These are phyloP conservation scores for Stramenopiles sp. DNA, from an alignment of 352 stramenopile genomes.

Conservation along the genomic window DNA sequence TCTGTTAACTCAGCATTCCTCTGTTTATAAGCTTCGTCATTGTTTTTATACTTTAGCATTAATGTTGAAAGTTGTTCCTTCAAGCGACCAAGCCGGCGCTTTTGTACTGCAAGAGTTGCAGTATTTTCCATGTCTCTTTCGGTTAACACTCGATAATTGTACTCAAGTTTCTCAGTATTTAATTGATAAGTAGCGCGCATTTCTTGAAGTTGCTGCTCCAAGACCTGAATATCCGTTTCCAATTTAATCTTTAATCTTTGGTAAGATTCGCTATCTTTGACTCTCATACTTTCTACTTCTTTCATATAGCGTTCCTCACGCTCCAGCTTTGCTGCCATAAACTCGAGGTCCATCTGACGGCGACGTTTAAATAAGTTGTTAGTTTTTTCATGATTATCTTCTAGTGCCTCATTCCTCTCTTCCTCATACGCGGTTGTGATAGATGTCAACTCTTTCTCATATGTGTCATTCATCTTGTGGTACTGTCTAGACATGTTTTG, in stretches of 20 bases:
- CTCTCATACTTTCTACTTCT: constrained; percentile 51
- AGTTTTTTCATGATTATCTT: constrained; percentile 46
- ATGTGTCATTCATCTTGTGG: constrained; percentile 54
- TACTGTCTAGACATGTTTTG: constrained; percentile 50
- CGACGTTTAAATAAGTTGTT: constrained; percentile 56
- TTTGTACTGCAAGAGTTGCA: constrained; percentile 48
- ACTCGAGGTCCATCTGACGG: constrained; percentile 55
- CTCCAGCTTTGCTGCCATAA: constrained; percentile 55
- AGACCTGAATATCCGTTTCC: constrained; percentile 69
- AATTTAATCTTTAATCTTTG: constrained; percentile 79
- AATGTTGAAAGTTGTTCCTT: constrained; percentile 51
- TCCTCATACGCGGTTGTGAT: constrained; percentile 58
- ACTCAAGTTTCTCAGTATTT: constrained; percentile 80
- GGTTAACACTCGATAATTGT: constrained; percentile 70
- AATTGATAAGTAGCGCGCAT: constrained; percentile 72
- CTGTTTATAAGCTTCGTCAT: constrained; percentile 34
- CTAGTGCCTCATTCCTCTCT: constrained; percentile 46
- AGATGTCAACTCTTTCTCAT: constrained; percentile 52
- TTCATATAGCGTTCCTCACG: constrained; percentile 20
- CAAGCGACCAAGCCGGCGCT: constrained; percentile 50
- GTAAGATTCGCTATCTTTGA: constrained; percentile 60
- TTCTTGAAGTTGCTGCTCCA: constrained; percentile 72
- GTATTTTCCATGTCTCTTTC: constrained; percentile 75
- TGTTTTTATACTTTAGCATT: constrained; percentile 55
- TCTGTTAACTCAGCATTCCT: constrained; percentile 62